Evolutionary conservation across 495 filamentous ascomycete genomes (phyloP).

Genomic region (Trichoderma gamsii): DNA sequence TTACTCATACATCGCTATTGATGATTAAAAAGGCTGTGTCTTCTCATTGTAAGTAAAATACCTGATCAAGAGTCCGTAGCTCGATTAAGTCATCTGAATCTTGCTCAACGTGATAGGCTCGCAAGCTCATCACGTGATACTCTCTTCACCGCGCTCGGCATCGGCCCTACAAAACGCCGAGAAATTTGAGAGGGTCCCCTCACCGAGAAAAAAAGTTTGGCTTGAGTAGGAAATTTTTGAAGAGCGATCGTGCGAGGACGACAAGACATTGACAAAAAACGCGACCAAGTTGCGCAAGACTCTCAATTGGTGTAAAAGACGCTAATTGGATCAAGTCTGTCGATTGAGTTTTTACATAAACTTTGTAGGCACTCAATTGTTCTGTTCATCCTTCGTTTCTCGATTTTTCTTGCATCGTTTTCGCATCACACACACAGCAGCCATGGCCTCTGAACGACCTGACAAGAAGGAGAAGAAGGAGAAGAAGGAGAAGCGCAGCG

Average conservation of each 20-base stretch:
- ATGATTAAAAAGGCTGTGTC: no score
- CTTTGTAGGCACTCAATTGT: background rate
- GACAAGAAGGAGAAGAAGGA: constrained; percentile 67
- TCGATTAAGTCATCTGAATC: background rate
- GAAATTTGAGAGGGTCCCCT: background rate
- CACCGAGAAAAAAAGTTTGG: background rate
- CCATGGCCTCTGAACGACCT: constrained; percentile 19
- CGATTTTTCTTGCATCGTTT: background rate
- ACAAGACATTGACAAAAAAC: constrained; percentile 5
- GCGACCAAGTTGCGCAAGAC: constrained; percentile 12
- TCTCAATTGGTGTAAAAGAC: background rate
- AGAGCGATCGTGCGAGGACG: constrained; percentile 11
- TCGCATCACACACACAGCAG: background rate
- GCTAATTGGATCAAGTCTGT: background rate
- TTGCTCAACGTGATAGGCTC: background rate
- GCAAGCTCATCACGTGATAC: background rate
- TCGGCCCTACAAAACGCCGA: constrained; percentile 9
- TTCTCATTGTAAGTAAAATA: background rate
- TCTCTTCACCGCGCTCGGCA: background rate
- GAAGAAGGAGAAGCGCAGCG: constrained; percentile 74
- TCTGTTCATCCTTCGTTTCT: background rate
- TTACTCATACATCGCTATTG: no score
- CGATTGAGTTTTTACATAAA: background rate
- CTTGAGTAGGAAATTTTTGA: constrained; percentile 12
- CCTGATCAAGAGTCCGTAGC: background rate